Conservation (phyloP, 2,329 filamentous ascomycete species). For the Aspergillus fumigatus region DNA sequence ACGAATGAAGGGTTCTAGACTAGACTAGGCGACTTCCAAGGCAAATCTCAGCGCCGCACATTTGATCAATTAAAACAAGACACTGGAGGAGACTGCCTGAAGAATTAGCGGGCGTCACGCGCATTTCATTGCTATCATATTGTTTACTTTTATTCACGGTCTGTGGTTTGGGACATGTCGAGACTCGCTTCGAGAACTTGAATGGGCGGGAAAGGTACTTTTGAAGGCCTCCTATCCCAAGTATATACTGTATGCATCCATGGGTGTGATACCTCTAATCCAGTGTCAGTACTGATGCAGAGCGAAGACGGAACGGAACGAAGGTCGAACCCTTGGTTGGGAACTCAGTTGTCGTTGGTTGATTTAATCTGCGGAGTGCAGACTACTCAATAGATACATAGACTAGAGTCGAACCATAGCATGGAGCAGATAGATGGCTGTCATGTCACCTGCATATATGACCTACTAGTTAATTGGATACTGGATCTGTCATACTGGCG, state of each 20-base stretch:
- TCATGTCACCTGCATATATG: conserved; percentile 3
- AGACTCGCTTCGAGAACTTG: no score
- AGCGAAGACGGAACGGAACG: conserved; percentile 3
- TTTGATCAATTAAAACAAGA: not conserved
- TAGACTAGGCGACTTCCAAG: not conserved
- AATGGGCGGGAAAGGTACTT: not conserved
- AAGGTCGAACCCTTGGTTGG: not conserved
- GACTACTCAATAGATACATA: not conserved
- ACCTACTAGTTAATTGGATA: conserved; percentile 4
- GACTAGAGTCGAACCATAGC: no score
- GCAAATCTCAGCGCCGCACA: no score
- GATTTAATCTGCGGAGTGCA: not conserved
- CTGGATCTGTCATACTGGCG: not conserved
- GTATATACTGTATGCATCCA: not conserved
- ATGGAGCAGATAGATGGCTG: not conserved
- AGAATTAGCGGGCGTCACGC: no score
- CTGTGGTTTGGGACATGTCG: no score
- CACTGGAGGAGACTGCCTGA: no score
- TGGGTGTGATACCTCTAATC: not conserved
- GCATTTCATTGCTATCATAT: no score
- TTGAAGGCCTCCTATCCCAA: not conserved
- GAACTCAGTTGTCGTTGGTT: not conserved
- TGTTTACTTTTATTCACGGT: no score
- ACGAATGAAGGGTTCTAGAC: not conserved
- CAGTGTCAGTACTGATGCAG: not conserved